A percentile compares a stretch with the other conserved stretches of the same genome.
Evolutionary conservation across 1,284 basidiomycete species (phyloP).

Genomic region (Chiua sp.): DNA sequence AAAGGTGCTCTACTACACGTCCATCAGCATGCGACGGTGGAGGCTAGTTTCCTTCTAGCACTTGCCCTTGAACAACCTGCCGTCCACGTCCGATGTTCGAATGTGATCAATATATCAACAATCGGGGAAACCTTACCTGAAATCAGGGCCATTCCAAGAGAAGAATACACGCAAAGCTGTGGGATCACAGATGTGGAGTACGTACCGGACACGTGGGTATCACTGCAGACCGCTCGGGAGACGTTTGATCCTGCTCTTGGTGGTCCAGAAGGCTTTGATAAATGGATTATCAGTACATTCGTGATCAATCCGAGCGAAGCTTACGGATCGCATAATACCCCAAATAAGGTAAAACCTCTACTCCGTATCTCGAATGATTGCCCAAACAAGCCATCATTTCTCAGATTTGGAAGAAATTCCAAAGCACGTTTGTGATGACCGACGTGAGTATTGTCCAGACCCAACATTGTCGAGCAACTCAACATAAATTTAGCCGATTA

Average conservation of each 20-base stretch:
- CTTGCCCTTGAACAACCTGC: conserved; percentile 59
- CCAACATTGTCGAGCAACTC: not conserved
- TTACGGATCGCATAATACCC: conserved; percentile 69
- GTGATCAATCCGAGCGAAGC: conserved; percentile 70
- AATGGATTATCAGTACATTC: conserved; percentile 60
- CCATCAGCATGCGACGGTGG: conserved; percentile 71
- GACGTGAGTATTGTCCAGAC: conserved; percentile 42
- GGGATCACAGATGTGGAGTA: conserved; percentile 54
- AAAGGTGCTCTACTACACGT: conserved; percentile 74
- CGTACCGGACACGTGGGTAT: conserved; percentile 54
- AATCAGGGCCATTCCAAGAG: conserved; percentile 51
- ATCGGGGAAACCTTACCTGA: conserved; percentile 50
- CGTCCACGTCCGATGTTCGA: conserved; percentile 57
- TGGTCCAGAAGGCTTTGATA: conserved; percentile 66
- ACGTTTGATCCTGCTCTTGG: conserved; percentile 56
- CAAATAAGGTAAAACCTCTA: conserved; percentile 51
- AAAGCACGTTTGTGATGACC: conserved; percentile 56
- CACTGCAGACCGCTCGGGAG: conserved; percentile 54
- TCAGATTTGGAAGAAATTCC: conserved; percentile 76
- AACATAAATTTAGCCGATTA: conserved; percentile 19
- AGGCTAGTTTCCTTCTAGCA: conserved; percentile 52
- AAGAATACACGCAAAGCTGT: conserved; percentile 37
- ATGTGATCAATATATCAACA: conserved; percentile 37
- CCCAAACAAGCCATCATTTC: not conserved
- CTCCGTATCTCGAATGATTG: not conserved